These are phyloP conservation scores for Yamadazyma epiphylla DNA, from an alignment of 1,139 yeast genomes.

Conservation along the genomic window DNA sequence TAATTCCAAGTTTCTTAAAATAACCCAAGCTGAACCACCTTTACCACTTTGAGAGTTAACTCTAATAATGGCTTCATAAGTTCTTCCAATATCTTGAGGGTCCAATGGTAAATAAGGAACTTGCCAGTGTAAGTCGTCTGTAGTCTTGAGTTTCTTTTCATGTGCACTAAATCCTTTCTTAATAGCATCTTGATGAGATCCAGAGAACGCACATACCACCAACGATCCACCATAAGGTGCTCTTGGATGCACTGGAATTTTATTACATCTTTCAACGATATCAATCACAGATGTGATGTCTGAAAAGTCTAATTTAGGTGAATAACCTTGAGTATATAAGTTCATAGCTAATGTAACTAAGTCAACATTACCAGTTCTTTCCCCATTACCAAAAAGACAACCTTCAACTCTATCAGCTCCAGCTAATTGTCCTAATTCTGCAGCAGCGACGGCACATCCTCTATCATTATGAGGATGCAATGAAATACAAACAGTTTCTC, in stretches of 20 bases:
- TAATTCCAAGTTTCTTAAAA: conserved; percentile 43
- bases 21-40: conserved; percentile 52
- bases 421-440: conserved; percentile 46
- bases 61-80: conserved; percentile 49
- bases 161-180: conserved; percentile 41
- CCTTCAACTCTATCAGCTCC: conserved; percentile 53
- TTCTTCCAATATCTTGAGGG: conserved; percentile 47
- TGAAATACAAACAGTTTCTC: conserved; percentile 44
- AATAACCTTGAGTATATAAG: conserved; percentile 44
- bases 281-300: conserved; percentile 39
- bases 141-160: conserved; percentile 24
- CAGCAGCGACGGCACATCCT: conserved; percentile 50
- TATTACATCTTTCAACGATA: conserved; percentile 44
- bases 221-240: conserved; percentile 49
- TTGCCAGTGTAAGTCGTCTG: conserved; percentile 29
- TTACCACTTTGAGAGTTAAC: conserved; percentile 50
- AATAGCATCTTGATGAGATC: conserved; percentile 50
- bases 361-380: conserved; percentile 49
- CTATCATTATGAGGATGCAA: conserved; percentile 49
- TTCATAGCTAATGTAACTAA: conserved; percentile 46
- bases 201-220: conserved; percentile 48
- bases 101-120: conserved; percentile 49
- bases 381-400: conserved; percentile 48
- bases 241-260: conserved; percentile 45
- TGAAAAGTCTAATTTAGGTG: conserved; percentile 43